Percentiles rank a stretch among this genome's conserved stretches.
phyloP scores from a whole-genome alignment of 2,329 filamentous ascomycete species.

The Aspergillus pseudoglaucus region DNA sequence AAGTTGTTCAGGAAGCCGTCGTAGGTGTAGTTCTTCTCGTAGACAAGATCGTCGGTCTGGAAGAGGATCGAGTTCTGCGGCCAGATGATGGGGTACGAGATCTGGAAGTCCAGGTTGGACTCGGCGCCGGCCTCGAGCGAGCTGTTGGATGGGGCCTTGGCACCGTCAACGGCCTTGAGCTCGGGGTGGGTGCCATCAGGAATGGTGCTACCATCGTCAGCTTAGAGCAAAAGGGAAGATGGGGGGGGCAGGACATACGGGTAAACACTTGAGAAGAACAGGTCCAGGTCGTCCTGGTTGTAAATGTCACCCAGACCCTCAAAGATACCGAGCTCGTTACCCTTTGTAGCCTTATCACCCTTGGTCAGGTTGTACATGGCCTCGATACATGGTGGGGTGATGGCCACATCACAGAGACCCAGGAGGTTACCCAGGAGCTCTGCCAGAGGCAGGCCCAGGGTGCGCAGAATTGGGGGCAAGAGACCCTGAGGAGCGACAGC shows the following conservation, averaged over 20 bases:
- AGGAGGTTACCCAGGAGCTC: slow-evolving; percentile 11
- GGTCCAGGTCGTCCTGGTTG: slow-evolving; percentile 38
- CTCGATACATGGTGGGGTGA: slow-evolving; percentile 39
- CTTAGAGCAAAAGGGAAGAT: neutral
- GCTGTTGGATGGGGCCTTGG: slow-evolving; percentile 22
- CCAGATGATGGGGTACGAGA: slow-evolving; percentile 44
- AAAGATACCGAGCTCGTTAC: slow-evolving; percentile 43
- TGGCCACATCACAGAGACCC: slow-evolving; percentile 22
- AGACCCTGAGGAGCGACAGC: slow-evolving; percentile 14
- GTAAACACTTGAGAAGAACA: slow-evolving; percentile 34
- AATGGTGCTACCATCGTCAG: slow-evolving; percentile 22
- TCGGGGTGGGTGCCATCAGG: slow-evolving; percentile 35
- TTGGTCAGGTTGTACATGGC: slow-evolving; percentile 39
- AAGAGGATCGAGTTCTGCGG: slow-evolving; percentile 45
- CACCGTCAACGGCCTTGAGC: slow-evolving; percentile 37
- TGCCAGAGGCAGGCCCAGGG: slow-evolving; percentile 17
- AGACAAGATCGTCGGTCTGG: slow-evolving; percentile 39
- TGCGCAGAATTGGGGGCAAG: slow-evolving; percentile 19
- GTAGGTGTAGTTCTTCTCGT: slow-evolving; percentile 34
- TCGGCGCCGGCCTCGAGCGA: slow-evolving; percentile 29
- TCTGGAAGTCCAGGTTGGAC: slow-evolving; percentile 41
- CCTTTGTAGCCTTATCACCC: slow-evolving; percentile 31
- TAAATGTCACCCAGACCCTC: slow-evolving; percentile 43
- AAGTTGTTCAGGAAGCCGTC: slow-evolving; percentile 42
- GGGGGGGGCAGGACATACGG: slow-evolving; percentile 12